Base-by-base conservation (phyloP, 2,329 filamentous ascomycete species). In the Fusarium annulatum region DNA sequence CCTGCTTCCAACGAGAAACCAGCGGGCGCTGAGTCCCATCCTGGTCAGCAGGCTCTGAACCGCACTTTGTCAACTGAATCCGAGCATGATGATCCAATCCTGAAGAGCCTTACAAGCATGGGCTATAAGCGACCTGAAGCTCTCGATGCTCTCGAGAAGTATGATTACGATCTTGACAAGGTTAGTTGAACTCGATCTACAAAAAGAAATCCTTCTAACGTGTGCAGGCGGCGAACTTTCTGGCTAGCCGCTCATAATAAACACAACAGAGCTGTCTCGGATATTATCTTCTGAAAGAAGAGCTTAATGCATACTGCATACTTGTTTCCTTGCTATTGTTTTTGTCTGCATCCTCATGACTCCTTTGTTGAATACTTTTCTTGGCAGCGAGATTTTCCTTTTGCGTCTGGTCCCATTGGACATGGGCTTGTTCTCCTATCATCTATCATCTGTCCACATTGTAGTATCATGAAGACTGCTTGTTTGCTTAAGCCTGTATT, bases 131-230 rank as follows among this genome's bases (percentile, higher is more conserved):
- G 96, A 36, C 85, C 87, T 12, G 91, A 94, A 57, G 93, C 94
- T 21, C 84, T 98, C 41, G 86, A 87, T 56, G 96, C 96, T 30
- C 84, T 98, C 80, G 96, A 98, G 86, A 95, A 96, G 82, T 97
- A 93, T 81, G 95, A 98, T 84, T 98, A 98, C 84, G 96, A 98
- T 82, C 88, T 98, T 80, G 95, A 97, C 83, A 94, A 94, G 90
- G 96, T 97, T 84, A 85, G 91, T 55, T 21, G 42, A 15, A 19
- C 23, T 11, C 26, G 9, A 18, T 45, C 8, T 39, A n/a, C 21
- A 18, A 42, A 12, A 19, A 23, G 38, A 15, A 53, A 56, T 15
- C 18, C n/a, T 53, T 33, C 23, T 57, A 42, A 58, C 46, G 45
- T 26, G 15, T 34, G 12, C 7, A 84, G 88, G 88, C 88, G 59